Conservation (phyloP, 2,329 filamentous ascomycete species). For the Microascus cirrosus region DNA sequence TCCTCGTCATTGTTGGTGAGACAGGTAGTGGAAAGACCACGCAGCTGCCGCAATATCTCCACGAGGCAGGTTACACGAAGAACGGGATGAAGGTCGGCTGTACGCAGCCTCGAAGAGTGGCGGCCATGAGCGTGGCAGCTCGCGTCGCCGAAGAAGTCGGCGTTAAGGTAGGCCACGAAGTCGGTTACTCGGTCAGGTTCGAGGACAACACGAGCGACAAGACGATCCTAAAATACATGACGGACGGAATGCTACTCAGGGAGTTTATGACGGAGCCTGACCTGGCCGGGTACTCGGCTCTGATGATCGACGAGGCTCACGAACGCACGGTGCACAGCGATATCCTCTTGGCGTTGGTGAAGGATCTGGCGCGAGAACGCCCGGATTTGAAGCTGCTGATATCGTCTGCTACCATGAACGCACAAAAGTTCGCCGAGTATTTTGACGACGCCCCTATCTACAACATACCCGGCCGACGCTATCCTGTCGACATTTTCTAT, state of each 20-base stretch:
- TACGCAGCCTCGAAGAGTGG: constrained; percentile 89
- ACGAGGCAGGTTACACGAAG: constrained; percentile 84
- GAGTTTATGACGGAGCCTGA: constrained; percentile 86
- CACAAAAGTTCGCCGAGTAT: constrained; percentile 81
- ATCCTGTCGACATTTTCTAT: constrained; percentile 86
- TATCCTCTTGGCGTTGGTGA: constrained; percentile 76
- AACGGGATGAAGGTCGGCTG: constrained; percentile 77
- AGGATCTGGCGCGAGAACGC: constrained; percentile 73
- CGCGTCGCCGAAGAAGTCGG: constrained; percentile 93
- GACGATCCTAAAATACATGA: constrained; percentile 91
- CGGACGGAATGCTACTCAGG: constrained; percentile 86
- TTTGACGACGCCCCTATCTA: constrained; percentile 92
- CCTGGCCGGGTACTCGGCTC: constrained; percentile 66
- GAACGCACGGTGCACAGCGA: constrained; percentile 87
- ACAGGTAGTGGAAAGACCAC: constrained; percentile 95
- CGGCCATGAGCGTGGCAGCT: constrained; percentile 93
- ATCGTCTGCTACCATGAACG: constrained; percentile 89
- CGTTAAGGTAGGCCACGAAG: constrained; percentile 79
- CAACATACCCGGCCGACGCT: constrained; percentile 82
- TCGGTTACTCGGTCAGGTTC: constrained; percentile 91
- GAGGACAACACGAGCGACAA: constrained; percentile 88
- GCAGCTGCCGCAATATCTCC: constrained; percentile 84
- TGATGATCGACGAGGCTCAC: constrained; percentile 98
- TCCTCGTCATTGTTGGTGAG: constrained; percentile 86
- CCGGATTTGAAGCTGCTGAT: constrained; percentile 86